phyloP scores from a whole-genome alignment of 306 rosid species.

The Cicer yamashitae region DNA sequence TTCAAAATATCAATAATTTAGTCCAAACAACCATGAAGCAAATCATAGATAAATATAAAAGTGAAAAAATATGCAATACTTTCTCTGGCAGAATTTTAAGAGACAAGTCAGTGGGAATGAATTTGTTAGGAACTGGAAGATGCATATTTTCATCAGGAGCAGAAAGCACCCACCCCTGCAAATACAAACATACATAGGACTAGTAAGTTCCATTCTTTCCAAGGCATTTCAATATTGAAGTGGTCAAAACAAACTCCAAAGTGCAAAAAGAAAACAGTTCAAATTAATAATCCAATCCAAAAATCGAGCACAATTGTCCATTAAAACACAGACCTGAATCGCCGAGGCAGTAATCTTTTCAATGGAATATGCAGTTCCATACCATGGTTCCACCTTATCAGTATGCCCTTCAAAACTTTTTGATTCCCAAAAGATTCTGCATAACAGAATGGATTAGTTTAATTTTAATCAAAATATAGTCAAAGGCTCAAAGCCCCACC shows the following conservation, averaged over 20 bases:
- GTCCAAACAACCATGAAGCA: slow-evolving; percentile 35
- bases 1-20: slow-evolving; percentile 44
- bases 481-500: slow-evolving; percentile 19
- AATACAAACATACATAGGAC: slow-evolving; percentile 37
- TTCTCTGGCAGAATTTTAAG: slow-evolving; percentile 65
- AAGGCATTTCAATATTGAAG: slow-evolving; percentile 28
- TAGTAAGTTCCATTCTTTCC: slow-evolving; percentile 39
- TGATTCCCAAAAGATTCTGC: slow-evolving; percentile 96
- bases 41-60: slow-evolving; percentile 4
- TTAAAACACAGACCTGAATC: slow-evolving; percentile 69
- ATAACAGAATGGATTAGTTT: slow-evolving; percentile 39
- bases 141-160: slow-evolving; percentile 74
- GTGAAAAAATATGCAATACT: slow-evolving; percentile 49
- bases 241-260: slow-evolving; percentile 21
- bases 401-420: slow-evolving; percentile 75
- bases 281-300: slow-evolving; percentile 39
- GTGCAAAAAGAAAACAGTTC: slow-evolving; percentile 35
- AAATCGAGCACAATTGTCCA: slow-evolving; percentile 8
- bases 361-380: slow-evolving; percentile 80
- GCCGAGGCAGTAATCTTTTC: slow-evolving; percentile 64
- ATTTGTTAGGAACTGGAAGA: slow-evolving; percentile 79
- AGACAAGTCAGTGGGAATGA: slow-evolving; percentile 88
- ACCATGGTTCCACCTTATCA: slow-evolving; percentile 89
- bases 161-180: slow-evolving; percentile 83
- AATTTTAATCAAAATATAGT: slow-evolving; percentile 22